Base-by-base conservation (phyloP, 2,329 filamentous ascomycete genomes). In the Cadophora luteo-olivacea region DNA sequence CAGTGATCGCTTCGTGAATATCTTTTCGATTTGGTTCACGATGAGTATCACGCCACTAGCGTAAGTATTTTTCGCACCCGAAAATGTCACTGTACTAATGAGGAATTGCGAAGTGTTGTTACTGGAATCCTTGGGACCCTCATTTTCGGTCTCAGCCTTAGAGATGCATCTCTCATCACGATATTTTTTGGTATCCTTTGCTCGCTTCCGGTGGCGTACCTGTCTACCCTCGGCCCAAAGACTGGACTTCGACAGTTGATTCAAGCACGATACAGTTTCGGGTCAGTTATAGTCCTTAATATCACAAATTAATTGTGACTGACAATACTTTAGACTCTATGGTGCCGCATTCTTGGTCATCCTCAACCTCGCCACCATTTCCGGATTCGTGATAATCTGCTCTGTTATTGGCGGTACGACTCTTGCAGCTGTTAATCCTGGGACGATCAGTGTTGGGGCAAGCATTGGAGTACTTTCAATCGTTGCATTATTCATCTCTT, bases 211-310 rank as follows among this genome's bases (percentile, higher is more conserved):
- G 85, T 87, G 0, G 87, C 86, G 3, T 89, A 85, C 72, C 79
- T 90, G 32, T 84, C 84, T 52, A 88, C 85, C 0, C 78, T 89
- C 62, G 87, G 88, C 0, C 86, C 88, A 4, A 85, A 85, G 77
- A 89, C 87, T 11, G 89, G 88, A 52, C 85, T 91, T 83, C 83
- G 88, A 19, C 88, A 90, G 77, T 88, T 91, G 83, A 84, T 91
- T 8, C 87, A 89, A 72, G 88, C 89, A 4, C 82, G 89, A 25
- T 91, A 86, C 77, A 86, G 84, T 51, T 91, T 89, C 75, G 87
- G 86, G 81, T 66, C 4, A 61, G 64, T 48, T 25, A 25, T 41
- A 38, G 7, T 24, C 7, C 25, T 41, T 16, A 2, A 14, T 41
- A 12, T 16, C 19, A 45, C 62, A 29, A 65, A 16, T 2, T 72